Conservation (phyloP, 1,284 basidiomycete genomes). For the Psilocybe mexicana region DNA sequence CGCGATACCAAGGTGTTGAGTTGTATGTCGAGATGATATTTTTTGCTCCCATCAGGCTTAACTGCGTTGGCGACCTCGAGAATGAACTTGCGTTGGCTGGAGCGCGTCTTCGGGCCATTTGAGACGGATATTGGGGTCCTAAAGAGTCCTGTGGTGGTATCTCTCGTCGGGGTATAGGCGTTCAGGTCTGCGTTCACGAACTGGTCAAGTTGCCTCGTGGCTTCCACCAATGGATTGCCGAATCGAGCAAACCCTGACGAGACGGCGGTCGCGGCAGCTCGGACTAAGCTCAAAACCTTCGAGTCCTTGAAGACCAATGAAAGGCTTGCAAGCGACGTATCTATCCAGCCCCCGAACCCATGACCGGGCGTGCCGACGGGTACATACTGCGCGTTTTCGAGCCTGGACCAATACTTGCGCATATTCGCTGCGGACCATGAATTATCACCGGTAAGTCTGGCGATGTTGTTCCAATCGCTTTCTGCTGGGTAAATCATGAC, state of each 20-base stretch:
- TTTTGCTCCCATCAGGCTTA: conserved; percentile 8
- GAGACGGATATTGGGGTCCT: conserved; percentile 13
- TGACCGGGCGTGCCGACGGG: conserved; percentile 8
- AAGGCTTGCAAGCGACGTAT: conserved; percentile 10
- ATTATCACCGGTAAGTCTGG: conserved; percentile 6
- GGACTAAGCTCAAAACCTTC: conserved; percentile 11
- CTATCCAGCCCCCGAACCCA: conserved; percentile 13
- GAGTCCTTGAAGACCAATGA: conserved; percentile 11
- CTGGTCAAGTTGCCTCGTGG: conserved; percentile 4
- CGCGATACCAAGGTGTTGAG: conserved; percentile 13
- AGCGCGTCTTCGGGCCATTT: conserved; percentile 11
- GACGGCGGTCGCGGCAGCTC: conserved; percentile 10
- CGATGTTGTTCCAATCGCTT: conserved; percentile 14
- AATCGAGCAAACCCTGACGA: conserved; percentile 5
- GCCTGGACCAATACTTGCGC: conserved; percentile 9
- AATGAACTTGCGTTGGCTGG: conserved; percentile 9
- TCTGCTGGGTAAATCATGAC: conserved; percentile 14
- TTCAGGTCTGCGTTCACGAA: conserved; percentile 10
- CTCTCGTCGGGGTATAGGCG: conserved; percentile 7
- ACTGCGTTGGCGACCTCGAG: conserved; percentile 7
- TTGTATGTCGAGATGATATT: conserved; percentile 9
- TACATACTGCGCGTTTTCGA: conserved; percentile 12
- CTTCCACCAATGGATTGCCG: conserved; percentile 1
- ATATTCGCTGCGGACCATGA: conserved; percentile 12
- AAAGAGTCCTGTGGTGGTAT: conserved; percentile 11